Conservation (phyloP, 306 rosid species). For the Quillaja saponaria region DNA sequence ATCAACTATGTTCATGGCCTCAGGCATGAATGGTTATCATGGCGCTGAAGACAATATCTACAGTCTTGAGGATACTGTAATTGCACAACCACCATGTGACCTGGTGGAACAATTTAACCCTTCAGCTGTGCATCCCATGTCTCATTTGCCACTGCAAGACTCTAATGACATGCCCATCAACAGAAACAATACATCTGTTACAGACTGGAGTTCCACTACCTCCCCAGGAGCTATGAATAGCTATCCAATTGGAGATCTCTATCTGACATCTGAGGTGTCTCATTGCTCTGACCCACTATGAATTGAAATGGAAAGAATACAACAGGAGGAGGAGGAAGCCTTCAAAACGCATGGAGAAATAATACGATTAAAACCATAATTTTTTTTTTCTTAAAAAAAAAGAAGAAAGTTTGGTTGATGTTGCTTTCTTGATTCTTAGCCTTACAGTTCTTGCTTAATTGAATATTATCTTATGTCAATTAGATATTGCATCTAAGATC, state of each 20-base stretch:
- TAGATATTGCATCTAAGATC: constrained; percentile 33
- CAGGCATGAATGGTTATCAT: constrained; percentile 4
- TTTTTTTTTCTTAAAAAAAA: constrained; percentile 2
- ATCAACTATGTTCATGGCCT: constrained; percentile 21
- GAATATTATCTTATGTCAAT: constrained; percentile 9
- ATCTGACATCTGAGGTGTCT: constrained; percentile 27
- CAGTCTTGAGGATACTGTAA: constrained; percentile 19
- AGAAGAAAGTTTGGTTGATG: no score
- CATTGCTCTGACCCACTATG: constrained; percentile 24
- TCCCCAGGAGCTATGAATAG: constrained; percentile 13
- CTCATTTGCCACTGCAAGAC: constrained; percentile 22
- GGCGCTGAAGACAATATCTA: constrained; percentile 11
- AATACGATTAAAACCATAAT: constrained; percentile 20
- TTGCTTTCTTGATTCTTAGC: neutral
- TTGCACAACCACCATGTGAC: constrained; percentile 5
- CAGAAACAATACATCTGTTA: constrained; percentile 17
- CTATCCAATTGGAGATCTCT: constrained; percentile 18
- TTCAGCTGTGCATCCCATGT: constrained; percentile 10
- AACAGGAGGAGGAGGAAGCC: constrained; percentile 32
- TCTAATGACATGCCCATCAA: neutral
- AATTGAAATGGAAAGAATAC: constrained; percentile 33
- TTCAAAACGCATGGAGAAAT: constrained; percentile 13
- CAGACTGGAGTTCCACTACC: neutral
- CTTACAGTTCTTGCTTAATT: constrained; percentile 18
- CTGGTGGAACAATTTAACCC: constrained; percentile 7